Evolutionary conservation across 2,329 filamentous ascomycete species (phyloP).

Genomic region (Penicillium palitans): DNA sequence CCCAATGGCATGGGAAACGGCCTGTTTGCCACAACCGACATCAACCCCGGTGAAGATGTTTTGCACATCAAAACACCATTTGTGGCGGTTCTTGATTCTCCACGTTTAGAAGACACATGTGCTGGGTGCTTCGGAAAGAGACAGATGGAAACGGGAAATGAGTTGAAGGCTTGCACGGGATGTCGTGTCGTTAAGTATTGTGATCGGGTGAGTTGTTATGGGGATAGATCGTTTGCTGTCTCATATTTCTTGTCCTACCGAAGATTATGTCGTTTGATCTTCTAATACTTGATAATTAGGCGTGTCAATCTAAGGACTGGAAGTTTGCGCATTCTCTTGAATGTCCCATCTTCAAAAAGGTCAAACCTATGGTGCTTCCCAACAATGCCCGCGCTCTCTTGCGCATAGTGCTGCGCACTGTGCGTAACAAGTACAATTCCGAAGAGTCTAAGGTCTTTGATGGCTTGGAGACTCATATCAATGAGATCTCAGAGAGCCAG

Average conservation of each 20-base stretch:
- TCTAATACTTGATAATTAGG: conserved; percentile 37
- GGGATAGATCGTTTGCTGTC: conserved; percentile 1
- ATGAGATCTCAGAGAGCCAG: conserved; percentile 47
- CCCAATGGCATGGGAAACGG: conserved; percentile 50
- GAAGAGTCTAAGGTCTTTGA: conserved; percentile 47
- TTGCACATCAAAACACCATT: conserved; percentile 54
- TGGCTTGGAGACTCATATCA: conserved; percentile 50
- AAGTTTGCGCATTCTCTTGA: conserved; percentile 59
- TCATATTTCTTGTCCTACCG: not conserved
- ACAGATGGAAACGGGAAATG: conserved; percentile 24
- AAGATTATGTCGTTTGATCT: not conserved
- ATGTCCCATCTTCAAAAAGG: conserved; percentile 54
- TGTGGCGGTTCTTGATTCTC: conserved; percentile 55
- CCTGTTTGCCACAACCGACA: conserved; percentile 54
- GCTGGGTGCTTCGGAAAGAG: conserved; percentile 56
- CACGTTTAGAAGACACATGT: conserved; percentile 56
- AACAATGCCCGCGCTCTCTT: conserved; percentile 58
- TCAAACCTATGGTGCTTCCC: conserved; percentile 52
- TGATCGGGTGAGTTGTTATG: conserved; percentile 50
- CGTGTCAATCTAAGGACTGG: conserved; percentile 62
- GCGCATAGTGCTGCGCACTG: conserved; percentile 51
- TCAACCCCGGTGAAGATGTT: conserved; percentile 52
- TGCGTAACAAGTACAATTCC: conserved; percentile 36
- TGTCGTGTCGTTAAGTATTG: conserved; percentile 63
- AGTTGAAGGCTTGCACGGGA: conserved; percentile 57